Base-by-base conservation (phyloP, 176 grass and related monocot species). In the Triticum monococcum region DNA sequence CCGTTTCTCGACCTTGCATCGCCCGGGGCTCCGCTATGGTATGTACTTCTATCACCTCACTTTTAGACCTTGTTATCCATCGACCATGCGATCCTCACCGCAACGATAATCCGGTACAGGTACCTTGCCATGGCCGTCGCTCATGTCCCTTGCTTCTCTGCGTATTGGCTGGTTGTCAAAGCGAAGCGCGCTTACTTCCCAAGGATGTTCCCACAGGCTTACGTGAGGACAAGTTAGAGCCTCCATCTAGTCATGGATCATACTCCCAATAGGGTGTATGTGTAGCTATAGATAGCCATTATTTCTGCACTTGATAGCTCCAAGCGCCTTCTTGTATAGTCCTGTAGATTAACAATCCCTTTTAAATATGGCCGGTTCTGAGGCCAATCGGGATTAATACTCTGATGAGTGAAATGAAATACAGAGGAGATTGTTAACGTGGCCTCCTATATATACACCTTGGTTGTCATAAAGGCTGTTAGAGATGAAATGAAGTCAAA, bases 1-100 rank as follows among this genome's bases (percentile, higher is more conserved):
- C 95, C 91, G 23, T 98, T 98, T 92, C 85, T 98, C 6, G 87
- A 98, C 37, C 93, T 98, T 76, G 75, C 74, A 46, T 88, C 95
- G 33, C 81, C 89, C 11, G 88, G 89, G 69, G 93, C 93, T 60
- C 95, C 92, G 45, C 32, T 92, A 24, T 97, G 95, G 95, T 97
- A 89, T 62, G 84, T 54, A n/a, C 40, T 36, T 69, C 26, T 69
- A 52, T 37, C 81, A 4, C 7, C 7, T 80, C 32, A 22, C 2
- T 38, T 77, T 25, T 28, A 52, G 31, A 37, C 23, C 5, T 28
- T 12, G 13, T 30, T 77, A 81, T 81, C 48, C 33, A 35, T 72
- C 17, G 4, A 25, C 10, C 2, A 4, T 25, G 40, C 7, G 37
- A 9, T 75, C 68, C 36, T 87, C 45, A 71, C 13, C 37, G 22